Evolutionary conservation across 192 early-diverging fungal genomes (phyloP).

Genomic region (Powellomyces hirtus): DNA sequence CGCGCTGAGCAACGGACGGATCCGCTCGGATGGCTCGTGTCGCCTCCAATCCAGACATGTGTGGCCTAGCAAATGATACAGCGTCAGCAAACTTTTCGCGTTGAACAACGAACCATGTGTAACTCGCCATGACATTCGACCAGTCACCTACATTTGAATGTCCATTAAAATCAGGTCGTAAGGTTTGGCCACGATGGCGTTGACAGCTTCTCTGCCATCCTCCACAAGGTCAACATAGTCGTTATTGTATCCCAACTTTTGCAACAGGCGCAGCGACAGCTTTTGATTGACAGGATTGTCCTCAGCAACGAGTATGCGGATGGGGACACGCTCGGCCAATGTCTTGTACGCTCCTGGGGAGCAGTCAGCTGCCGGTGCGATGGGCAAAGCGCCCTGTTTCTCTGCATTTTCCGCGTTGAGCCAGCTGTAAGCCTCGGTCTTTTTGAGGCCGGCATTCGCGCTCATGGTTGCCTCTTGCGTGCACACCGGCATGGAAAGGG

Average conservation of each 20-base stretch:
- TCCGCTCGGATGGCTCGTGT: constrained; percentile 14
- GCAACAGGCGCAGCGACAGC: constrained; percentile 1
- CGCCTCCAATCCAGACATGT: constrained; percentile 28
- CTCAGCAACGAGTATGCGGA: constrained; percentile 26
- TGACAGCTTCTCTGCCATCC: constrained; percentile 20
- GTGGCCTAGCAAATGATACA: too few relatives aligned
- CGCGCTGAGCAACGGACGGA: neutral
- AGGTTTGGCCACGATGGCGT: neutral
- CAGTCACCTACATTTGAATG: constrained; percentile 6
- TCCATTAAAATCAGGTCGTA: constrained; percentile 26
- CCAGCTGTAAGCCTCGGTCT: neutral
- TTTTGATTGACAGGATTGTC: constrained; percentile 27
- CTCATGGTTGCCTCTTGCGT: neutral
- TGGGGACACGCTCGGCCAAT: constrained; percentile 17
- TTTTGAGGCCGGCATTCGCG: neutral
- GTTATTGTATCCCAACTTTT: constrained; percentile 4
- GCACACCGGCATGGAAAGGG: constrained; percentile 17
- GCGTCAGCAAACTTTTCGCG: too few relatives aligned
- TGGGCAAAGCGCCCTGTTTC: neutral
- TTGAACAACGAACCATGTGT: too few relatives aligned
- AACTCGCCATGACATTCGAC: too few relatives aligned
- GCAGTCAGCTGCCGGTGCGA: neutral
- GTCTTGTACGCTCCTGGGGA: neutral
- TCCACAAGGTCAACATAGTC: neutral
- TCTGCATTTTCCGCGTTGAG: neutral